A percentile compares a stretch with the other conserved stretches of the same genome.
Evolutionary conservation across 352 stramenopile genomes (phyloP).

Genomic region (Globisporangium recalcitrans): DNA sequence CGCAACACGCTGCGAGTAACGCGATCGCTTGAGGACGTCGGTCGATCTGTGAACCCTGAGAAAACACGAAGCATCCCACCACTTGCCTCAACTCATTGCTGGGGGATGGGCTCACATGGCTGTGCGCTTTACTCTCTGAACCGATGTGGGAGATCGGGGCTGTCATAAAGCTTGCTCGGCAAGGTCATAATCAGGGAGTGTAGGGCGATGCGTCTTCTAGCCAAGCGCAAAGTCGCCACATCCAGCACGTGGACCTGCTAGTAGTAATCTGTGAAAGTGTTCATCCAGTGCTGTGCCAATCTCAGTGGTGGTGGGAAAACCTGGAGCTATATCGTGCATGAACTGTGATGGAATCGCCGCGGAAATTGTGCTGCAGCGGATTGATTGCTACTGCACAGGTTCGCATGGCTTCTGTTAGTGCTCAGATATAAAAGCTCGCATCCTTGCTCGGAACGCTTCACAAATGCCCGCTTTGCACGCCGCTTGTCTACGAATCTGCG

Average conservation of each 20-base stretch:
- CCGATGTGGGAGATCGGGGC: too few relatives aligned
- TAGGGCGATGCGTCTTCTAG: neutral
- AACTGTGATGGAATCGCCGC: too few relatives aligned
- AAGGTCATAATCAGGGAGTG: neutral
- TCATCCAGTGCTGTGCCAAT: too few relatives aligned
- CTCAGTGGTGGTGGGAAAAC: too few relatives aligned
- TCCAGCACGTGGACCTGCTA: too few relatives aligned
- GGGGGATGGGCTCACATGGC: neutral
- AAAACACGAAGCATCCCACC: neutral
- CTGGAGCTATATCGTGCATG: too few relatives aligned
- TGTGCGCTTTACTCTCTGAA: too few relatives aligned
- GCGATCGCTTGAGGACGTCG: neutral
- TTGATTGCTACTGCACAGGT: too few relatives aligned
- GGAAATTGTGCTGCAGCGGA: too few relatives aligned
- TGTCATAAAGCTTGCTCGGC: neutral
- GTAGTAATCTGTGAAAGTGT: too few relatives aligned
- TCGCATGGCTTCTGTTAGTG: too few relatives aligned
- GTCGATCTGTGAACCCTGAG: neutral
- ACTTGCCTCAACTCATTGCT: slow-evolving; percentile 1
- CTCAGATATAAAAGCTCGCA: neutral
- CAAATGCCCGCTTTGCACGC: neutral
- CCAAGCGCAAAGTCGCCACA: too few relatives aligned
- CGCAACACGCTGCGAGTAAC: neutral
- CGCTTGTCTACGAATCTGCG: neutral
- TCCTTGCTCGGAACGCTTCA: neutral